A percentile compares a stretch with the other conserved stretches of the same genome.
These are phyloP conservation scores for Allantophomopsis lycopodina DNA, from an alignment of 2,329 filamentous ascomycete species.

Conservation along the genomic window DNA sequence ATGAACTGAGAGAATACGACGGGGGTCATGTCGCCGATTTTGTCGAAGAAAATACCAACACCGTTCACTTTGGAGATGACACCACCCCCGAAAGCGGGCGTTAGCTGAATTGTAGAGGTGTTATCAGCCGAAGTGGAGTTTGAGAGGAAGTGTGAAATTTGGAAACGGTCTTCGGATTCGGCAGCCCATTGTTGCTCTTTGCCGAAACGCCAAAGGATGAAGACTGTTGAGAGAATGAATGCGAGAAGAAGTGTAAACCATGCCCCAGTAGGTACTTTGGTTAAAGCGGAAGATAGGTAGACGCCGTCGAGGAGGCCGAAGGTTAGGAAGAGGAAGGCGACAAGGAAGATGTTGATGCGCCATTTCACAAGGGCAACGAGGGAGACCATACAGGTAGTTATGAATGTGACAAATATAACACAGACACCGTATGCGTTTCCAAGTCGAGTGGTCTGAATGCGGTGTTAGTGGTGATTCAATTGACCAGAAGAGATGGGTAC, in stretches of 20 bases:
- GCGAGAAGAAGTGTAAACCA: conserved; percentile 65
- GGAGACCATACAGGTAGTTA: conserved; percentile 62
- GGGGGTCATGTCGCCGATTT: conserved; percentile 51
- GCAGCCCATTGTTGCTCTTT: conserved; percentile 66
- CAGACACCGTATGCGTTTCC: conserved; percentile 70
- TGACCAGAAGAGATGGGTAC: conserved; percentile 7
- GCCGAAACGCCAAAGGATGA: conserved; percentile 65
- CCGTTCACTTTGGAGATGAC: conserved; percentile 34
- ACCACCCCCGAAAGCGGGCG: conserved; percentile 22
- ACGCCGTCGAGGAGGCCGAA: conserved; percentile 55
- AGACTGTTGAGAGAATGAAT: conserved; percentile 43
- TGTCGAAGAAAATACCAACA: conserved; percentile 67
- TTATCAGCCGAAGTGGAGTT: conserved; percentile 17
- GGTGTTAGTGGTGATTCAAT: not conserved
- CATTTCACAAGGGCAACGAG: conserved; percentile 62
- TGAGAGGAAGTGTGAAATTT: conserved; percentile 28
- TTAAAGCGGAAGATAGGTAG: conserved; percentile 55
- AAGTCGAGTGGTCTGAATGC: conserved; percentile 42
- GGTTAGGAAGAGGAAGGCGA: conserved; percentile 45
- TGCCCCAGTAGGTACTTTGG: conserved; percentile 60
- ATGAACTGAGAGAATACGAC: conserved; percentile 61
- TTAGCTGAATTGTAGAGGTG: conserved; percentile 19
- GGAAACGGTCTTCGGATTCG: conserved; percentile 47
- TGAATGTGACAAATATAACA: conserved; percentile 68
- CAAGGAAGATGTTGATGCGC: conserved; percentile 45